A percentile compares a stretch with the other conserved stretches of the same genome.
phyloP scores from a whole-genome alignment of 1,284 basidiomycete genomes.

The Rhodotorula sp. region DNA sequence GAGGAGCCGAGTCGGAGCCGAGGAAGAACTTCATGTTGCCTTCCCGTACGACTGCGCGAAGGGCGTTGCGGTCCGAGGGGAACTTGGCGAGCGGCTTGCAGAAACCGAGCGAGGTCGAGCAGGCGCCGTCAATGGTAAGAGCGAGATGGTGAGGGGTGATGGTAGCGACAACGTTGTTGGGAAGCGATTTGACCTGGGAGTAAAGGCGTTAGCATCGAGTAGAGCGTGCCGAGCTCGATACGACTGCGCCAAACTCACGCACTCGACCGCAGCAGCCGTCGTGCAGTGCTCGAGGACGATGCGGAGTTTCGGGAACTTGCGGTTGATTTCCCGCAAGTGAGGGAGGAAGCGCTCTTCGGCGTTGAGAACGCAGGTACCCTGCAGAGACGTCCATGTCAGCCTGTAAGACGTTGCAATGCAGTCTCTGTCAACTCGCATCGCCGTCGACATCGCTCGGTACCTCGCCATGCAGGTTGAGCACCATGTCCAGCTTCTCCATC shows the following conservation, averaged over 20 bases:
- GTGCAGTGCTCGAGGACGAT: conserved; percentile 99
- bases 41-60: conserved; percentile 72
- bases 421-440: conserved; percentile 57
- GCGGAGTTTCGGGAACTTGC: conserved; percentile 82
- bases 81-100: conserved; percentile 99
- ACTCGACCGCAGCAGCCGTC: conserved; percentile 88
- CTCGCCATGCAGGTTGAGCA: conserved; percentile 96
- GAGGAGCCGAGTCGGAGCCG: conserved; percentile 95
- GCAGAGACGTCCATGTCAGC: background rate
- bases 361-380: conserved; percentile 92
- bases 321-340: conserved; percentile 80
- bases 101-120: conserved; percentile 91
- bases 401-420: no score
- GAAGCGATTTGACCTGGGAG: conserved; percentile 65
- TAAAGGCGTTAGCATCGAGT: background rate
- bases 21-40: conserved; percentile 96
- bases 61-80: conserved; percentile 82
- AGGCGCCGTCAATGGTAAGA: conserved; percentile 95
- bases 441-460: conserved; percentile 78
- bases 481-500: conserved; percentile 91
- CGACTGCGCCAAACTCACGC: conserved; percentile 50
- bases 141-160: conserved; percentile 97
- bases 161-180: conserved; percentile 87
- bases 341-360: conserved; percentile 88
- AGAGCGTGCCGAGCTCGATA: background rate